Evolutionary conservation across 495 filamentous ascomycete genomes (phyloP), one percentile per base, ranked within the genome.

Genomic region (Parachaetomium inaequale): DNA sequence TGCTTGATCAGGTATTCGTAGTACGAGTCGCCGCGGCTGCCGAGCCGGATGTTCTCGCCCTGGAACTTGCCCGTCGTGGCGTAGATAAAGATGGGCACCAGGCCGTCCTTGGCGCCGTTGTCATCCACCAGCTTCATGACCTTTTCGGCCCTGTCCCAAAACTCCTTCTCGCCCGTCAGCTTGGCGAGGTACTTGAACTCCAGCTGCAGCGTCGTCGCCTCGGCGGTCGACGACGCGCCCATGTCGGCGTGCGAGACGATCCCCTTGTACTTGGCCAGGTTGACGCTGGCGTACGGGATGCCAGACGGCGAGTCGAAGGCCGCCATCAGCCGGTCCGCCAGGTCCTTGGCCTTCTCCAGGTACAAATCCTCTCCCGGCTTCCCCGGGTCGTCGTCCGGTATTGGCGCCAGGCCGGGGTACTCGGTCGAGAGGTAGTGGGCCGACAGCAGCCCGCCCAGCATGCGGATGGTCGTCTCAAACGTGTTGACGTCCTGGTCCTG

Each of bases 1-100:
- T 98, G 93, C 75, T 98, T 98, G 78, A 98, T 91, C 40, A 96
- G 85, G 72, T 96, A 97, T 74, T 98, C 91, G 75, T 99, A 99
- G 71, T 98, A 99, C 19, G 91, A 96, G 72, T 99, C 94, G 43
- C 93, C 95, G 58, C 94, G 82, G 66, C 89, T 96, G 42, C 94
- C 94, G 10, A 99, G 83, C 17, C 94, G 87, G 68, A 99, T 93
- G 65, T 96, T 94, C 4, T 85, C 73, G 25, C 89, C 91, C 45
- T 82, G 80, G 74, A 99, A 99, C 43, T 81, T 71, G 28, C 93
- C 95, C 7, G 77, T 81, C 25, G 84, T 82, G n/a, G 95, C 83
- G 68, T 90, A 86, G 43, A 99, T 88, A 69, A 87, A 96, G 65
- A 96, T 96, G 17, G 93, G 94, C 14, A 97, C 79, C 43, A 99